Evolutionary conservation across 202 grass and related monocot genomes (phyloP).

Genomic region (Carex arenaria): DNA sequence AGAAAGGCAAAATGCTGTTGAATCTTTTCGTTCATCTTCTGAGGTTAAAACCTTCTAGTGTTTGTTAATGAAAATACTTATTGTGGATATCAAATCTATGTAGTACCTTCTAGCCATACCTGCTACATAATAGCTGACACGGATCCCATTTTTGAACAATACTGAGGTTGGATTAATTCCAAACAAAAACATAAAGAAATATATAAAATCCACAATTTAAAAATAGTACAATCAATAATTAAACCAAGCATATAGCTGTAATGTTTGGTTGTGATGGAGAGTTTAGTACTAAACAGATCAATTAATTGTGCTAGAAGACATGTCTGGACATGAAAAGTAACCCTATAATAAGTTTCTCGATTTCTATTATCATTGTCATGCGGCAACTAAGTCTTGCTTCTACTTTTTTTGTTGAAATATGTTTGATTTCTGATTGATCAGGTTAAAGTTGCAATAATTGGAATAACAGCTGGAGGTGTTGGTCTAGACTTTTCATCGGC

Average conservation of each 20-base stretch:
- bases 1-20: constrained; percentile 88
- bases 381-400: not conserved
- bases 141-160: not conserved
- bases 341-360: not conserved
- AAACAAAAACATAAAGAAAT: not conserved
- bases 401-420: not conserved
- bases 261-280: not conserved
- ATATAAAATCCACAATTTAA: not conserved
- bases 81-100: constrained; percentile 6
- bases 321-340: not conserved
- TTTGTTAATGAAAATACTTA: not conserved
- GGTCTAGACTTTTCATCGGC: constrained; percentile 89
- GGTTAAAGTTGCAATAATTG: constrained; percentile 92
- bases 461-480: constrained; percentile 86
- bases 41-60: constrained; percentile 44
- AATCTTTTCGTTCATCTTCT: constrained; percentile 57
- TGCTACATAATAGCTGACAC: not conserved
- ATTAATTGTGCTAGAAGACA: not conserved
- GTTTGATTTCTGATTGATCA: constrained; percentile 33
- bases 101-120: not conserved
- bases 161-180: not conserved
- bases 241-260: not conserved
- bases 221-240: not conserved
- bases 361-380: not conserved
- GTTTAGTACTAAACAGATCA: not conserved